A percentile compares a stretch with the other conserved stretches of the same genome.
Evolutionary conservation across 257 asterid species (phyloP).

Genomic region (Jasminum sambac): DNA sequence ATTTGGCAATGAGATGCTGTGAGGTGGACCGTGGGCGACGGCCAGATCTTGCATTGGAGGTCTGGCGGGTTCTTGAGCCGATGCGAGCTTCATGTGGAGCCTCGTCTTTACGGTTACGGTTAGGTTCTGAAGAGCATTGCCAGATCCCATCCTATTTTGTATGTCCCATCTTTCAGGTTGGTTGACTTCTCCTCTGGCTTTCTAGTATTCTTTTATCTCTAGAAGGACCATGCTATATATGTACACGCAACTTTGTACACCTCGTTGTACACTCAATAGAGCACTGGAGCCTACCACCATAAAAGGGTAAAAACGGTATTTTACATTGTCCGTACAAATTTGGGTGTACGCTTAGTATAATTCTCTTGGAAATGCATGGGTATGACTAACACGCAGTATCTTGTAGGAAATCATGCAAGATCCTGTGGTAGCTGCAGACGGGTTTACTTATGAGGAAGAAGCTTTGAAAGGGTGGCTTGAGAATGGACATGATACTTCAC

Average conservation of each 20-base stretch:
- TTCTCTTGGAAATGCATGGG: not conserved
- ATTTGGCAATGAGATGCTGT: constrained; percentile 68
- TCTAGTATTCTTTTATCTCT: not conserved
- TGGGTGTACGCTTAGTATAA: too few relatives aligned
- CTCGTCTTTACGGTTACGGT: constrained; percentile 43
- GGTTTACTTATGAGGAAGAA: constrained; percentile 84
- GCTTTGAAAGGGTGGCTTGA: constrained; percentile 91
- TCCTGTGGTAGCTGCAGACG: constrained; percentile 93
- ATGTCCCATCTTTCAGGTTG: constrained; percentile 97
- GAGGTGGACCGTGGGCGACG: constrained; percentile 47
- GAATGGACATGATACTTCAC: constrained; percentile 76
- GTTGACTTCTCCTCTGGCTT: constrained; percentile 5
- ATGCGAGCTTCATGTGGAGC: constrained; percentile 77
- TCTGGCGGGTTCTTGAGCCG: constrained; percentile 80
- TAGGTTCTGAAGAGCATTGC: constrained; percentile 48
- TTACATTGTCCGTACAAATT: too few relatives aligned
- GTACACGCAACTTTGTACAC: too few relatives aligned
- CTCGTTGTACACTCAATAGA: too few relatives aligned
- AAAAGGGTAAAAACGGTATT: too few relatives aligned
- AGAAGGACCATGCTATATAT: too few relatives aligned
- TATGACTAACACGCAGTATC: not conserved
- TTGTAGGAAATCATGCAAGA: constrained; percentile 89
- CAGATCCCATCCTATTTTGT: constrained; percentile 66
- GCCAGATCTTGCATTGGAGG: constrained; percentile 80
- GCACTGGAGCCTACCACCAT: too few relatives aligned